Conservation (phyloP, 208 protist species). For the Blechomonas ayalai region DNA sequence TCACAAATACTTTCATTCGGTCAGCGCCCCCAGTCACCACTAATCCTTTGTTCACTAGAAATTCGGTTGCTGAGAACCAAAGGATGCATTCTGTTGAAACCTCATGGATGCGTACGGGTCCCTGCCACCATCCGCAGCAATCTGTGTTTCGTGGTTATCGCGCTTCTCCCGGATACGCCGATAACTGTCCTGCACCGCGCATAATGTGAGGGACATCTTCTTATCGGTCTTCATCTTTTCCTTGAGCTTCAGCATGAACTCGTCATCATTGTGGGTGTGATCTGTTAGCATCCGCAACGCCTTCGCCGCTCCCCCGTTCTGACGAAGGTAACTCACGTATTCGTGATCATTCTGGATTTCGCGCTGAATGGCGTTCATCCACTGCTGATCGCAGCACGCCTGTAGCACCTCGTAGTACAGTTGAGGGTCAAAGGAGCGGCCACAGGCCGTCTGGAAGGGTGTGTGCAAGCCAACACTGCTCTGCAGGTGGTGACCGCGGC, state of each 20-base stretch:
- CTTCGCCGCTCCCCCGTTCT: constrained; percentile 65
- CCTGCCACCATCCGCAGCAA: constrained; percentile 62
- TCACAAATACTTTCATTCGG: no score
- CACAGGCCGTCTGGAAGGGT: constrained; percentile 63
- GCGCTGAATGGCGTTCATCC: constrained; percentile 78
- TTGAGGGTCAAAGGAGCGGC: constrained; percentile 70
- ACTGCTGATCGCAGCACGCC: constrained; percentile 80
- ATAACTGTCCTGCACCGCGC: constrained; percentile 82
- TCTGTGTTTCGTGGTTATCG: constrained; percentile 69
- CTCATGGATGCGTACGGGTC: constrained; percentile 74
- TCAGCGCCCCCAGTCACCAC: no score
- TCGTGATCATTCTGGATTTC: constrained; percentile 63
- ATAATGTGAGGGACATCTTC: constrained; percentile 72
- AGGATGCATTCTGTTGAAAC: constrained; percentile 37
- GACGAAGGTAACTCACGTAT: constrained; percentile 61
- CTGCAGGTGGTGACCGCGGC: constrained; percentile 64
- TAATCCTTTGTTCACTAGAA: constrained; percentile 21
- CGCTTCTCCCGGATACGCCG: constrained; percentile 70
- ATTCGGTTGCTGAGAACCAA: constrained; percentile 42
- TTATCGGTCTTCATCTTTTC: constrained; percentile 62
- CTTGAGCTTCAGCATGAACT: constrained; percentile 72
- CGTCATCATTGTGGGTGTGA: constrained; percentile 59
- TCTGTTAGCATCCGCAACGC: constrained; percentile 56
- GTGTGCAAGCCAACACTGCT: constrained; percentile 65
- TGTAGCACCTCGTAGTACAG: constrained; percentile 80